Conservation (phyloP, 2,329 filamentous ascomycete species). For the Cucurbitaria berberidis region DNA sequence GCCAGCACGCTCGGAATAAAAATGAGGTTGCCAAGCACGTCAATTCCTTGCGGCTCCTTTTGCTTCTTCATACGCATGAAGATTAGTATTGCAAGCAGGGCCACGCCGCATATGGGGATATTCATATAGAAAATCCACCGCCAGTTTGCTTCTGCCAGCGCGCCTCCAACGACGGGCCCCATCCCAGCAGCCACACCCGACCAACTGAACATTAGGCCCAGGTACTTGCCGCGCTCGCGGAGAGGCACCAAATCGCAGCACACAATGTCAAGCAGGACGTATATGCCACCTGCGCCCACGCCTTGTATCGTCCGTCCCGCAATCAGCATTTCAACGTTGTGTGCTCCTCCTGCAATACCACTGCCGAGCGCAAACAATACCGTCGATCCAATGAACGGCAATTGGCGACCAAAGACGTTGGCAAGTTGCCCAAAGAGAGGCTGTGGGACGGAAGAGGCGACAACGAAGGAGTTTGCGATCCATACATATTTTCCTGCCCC, state of each 20-base stretch:
- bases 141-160: slow-evolving; percentile 44
- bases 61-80: slow-evolving; percentile 43
- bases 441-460: background rate
- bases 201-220: slow-evolving; percentile 13
- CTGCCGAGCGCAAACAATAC: slow-evolving; percentile 58
- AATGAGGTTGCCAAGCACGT: slow-evolving; percentile 52
- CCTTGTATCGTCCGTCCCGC: slow-evolving; percentile 62
- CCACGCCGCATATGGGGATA: slow-evolving; percentile 27
- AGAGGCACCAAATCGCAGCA: slow-evolving; percentile 44
- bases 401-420: slow-evolving; percentile 11
- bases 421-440: slow-evolving; percentile 14
- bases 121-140: slow-evolving; percentile 52
- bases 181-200: slow-evolving; percentile 11
- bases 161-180: slow-evolving; percentile 24
- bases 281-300: slow-evolving; percentile 1
- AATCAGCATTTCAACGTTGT: slow-evolving; percentile 55
- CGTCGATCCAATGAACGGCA: background rate
- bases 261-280: slow-evolving; percentile 1
- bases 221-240: slow-evolving; percentile 40
- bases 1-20: slow-evolving; percentile 48
- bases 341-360: slow-evolving; percentile 58
- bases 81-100: slow-evolving; percentile 8
- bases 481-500: slow-evolving; percentile 8
- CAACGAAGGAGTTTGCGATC: slow-evolving; percentile 8
- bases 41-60: slow-evolving; percentile 17